Evolutionary conservation across 306 rosid genomes (phyloP).

Genomic region (Cajanus cajan): DNA sequence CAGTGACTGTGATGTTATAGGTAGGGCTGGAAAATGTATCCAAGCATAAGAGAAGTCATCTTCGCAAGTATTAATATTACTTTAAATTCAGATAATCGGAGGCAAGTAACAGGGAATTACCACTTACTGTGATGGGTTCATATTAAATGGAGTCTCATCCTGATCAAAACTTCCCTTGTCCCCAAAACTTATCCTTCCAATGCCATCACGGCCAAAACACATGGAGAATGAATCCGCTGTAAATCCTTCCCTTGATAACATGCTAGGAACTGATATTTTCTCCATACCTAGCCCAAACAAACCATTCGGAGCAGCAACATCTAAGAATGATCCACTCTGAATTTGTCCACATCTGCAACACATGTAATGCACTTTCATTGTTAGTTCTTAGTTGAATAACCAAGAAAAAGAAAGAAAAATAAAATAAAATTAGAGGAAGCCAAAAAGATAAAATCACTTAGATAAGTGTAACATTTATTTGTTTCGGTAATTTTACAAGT

Average conservation of each 20-base stretch:
- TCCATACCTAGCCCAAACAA: slow-evolving; percentile 97
- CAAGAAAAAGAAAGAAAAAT: background rate
- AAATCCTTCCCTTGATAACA: slow-evolving; percentile 77
- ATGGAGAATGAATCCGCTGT: slow-evolving; percentile 87
- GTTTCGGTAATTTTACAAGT: slow-evolving; percentile 5
- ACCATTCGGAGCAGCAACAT: slow-evolving; percentile 93
- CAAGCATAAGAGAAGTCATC: slow-evolving; percentile 31
- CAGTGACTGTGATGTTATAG: slow-evolving; percentile 76
- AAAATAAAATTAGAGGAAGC: background rate
- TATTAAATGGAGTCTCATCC: slow-evolving; percentile 81
- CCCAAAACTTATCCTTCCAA: slow-evolving; percentile 91
- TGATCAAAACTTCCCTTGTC: slow-evolving; percentile 91
- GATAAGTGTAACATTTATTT: background rate
- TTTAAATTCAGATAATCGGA: slow-evolving; percentile 31
- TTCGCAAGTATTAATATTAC: slow-evolving; percentile 9
- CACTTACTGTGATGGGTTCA: slow-evolving; percentile 83
- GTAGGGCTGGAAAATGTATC: slow-evolving; percentile 68
- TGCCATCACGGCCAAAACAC: slow-evolving; percentile 91
- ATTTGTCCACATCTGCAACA: slow-evolving; percentile 85
- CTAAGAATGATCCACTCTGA: slow-evolving; percentile 90
- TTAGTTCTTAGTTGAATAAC: background rate
- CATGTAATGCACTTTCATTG: slow-evolving; percentile 21
- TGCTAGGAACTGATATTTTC: slow-evolving; percentile 95
- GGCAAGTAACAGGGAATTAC: slow-evolving; percentile 50
- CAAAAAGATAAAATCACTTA: slow-evolving; percentile 2